These are phyloP conservation scores for Alternaria consortialis DNA, from an alignment of 2,329 filamentous ascomycete genomes.

Conservation along the genomic window DNA sequence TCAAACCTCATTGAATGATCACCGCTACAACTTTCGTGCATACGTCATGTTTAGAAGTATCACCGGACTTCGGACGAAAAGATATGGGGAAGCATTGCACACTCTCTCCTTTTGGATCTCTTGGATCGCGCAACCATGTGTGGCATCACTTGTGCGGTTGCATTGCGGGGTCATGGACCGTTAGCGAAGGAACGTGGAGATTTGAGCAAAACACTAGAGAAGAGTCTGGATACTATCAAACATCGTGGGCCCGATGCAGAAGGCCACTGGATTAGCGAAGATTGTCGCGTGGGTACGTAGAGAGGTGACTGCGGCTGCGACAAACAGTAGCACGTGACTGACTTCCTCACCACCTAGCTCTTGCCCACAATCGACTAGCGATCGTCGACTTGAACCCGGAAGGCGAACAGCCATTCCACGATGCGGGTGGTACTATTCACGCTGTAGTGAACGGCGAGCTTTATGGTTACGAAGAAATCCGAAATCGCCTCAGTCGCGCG, in stretches of 20 bases:
- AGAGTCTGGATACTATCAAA: constrained; percentile 40
- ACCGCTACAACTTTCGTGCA: not conserved
- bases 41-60: constrained; percentile 10
- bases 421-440: constrained; percentile 50
- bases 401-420: constrained; percentile 39
- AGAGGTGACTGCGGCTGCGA: not conserved
- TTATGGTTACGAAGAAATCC: constrained; percentile 62
- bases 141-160: constrained; percentile 27
- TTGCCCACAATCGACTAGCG: constrained; percentile 38
- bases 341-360: constrained; percentile 20
- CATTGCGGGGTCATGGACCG: constrained; percentile 22
- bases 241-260: constrained; percentile 59
- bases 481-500: constrained; percentile 45
- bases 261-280: constrained; percentile 58
- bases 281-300: constrained; percentile 53
- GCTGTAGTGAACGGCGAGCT: constrained; percentile 69
- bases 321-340: constrained; percentile 14
- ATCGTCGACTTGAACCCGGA: constrained; percentile 37
- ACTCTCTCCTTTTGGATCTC: not conserved
- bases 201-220: constrained; percentile 20
- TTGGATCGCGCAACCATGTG: constrained; percentile 15
- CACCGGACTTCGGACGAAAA: not conserved
- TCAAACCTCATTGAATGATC: constrained; percentile 6
- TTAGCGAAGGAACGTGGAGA: constrained; percentile 7
- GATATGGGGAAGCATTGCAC: constrained; percentile 2